phyloP scores from a whole-genome alignment of 2,329 filamentous ascomycete species.

The Metarhizium guizhouense region DNA sequence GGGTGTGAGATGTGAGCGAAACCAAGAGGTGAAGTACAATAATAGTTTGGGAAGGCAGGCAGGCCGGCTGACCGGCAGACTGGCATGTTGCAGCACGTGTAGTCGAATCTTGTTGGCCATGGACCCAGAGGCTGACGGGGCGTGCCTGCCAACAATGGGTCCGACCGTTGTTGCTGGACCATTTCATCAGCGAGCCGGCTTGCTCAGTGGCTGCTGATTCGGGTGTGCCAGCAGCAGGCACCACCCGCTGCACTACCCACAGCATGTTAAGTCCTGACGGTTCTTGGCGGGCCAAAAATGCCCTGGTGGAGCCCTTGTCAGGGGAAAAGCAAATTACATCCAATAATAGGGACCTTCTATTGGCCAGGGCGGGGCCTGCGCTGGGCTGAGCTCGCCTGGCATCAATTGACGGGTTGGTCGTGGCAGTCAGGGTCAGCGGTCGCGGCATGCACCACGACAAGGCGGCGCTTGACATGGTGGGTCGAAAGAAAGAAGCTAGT shows the following conservation, averaged over 20 bases:
- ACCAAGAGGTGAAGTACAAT: background rate
- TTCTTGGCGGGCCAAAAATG: background rate
- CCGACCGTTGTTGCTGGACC: background rate
- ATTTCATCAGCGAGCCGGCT: background rate
- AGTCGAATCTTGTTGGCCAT: no score
- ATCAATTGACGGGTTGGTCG: no score
- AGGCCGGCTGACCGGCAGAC: background rate
- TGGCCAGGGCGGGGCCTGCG: background rate
- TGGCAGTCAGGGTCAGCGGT: no score
- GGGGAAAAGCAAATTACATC: constrained; percentile 10
- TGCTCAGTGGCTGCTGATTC: background rate
- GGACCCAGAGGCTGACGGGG: background rate
- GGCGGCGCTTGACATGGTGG: no score
- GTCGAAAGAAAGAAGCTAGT: background rate
- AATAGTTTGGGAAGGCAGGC: background rate
- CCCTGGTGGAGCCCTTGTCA: constrained; percentile 2
- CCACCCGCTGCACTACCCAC: no score
- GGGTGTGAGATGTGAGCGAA: constrained; percentile 5
- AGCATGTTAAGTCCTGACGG: background rate
- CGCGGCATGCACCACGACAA: background rate
- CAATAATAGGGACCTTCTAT: constrained; percentile 1
- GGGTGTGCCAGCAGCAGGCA: background rate
- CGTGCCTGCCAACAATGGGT: background rate
- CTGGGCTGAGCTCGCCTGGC: no score
- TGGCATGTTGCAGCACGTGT: background rate